Base-by-base conservation (phyloP, 2,329 filamentous ascomycete genomes). In the Davidsoniella neocaledoniae region DNA sequence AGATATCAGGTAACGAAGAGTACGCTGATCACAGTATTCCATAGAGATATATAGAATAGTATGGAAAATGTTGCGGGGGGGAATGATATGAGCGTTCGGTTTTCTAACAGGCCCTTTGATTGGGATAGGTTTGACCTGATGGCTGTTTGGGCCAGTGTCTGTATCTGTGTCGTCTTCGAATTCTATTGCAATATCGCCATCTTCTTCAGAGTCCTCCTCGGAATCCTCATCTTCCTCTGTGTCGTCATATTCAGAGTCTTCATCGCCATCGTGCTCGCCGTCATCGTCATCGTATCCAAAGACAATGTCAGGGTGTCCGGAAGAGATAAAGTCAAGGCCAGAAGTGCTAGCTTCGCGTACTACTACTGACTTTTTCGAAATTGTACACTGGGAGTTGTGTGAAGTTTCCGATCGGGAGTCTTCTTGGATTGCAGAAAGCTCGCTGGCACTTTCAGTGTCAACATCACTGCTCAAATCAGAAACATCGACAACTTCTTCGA, bases 1-100 rank as follows among this genome's bases (percentile, higher is more conserved):
- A 19, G 77, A 74, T 51, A 98, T 93, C 26, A 95, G 66, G 68
- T 96, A 87, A 17, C 88, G 81, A 29, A 98, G 73, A 0, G 91
- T 96, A 74, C 84, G 77, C 60, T 90, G 91, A 62, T 96, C 90
- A 60, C 91, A 98, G 57, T 95, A 94, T 61, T 98, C 91, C 91
- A 98, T 98, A 54, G 94, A 91, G 50, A 98, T 96, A 62, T 95
- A 98, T 40, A 98, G 72, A 5, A 88, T 81, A 0, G 83, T 88
- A 48, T 76, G 76, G 53, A 76, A 73, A 3, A 76, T 66, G 25
- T 29, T 50, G 43, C 29, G 41, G 73, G 69, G 50, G 73, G 69
- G 40, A 65, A 65, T 43, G 16, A 25, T 14, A n/a, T n/a, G n/a
- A 26, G 6, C n/a, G 23, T 5, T 25, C 23, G 41, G 21, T 14